Conservation (phyloP, 1,284 basidiomycete species). For the Tremellales sp. region DNA sequence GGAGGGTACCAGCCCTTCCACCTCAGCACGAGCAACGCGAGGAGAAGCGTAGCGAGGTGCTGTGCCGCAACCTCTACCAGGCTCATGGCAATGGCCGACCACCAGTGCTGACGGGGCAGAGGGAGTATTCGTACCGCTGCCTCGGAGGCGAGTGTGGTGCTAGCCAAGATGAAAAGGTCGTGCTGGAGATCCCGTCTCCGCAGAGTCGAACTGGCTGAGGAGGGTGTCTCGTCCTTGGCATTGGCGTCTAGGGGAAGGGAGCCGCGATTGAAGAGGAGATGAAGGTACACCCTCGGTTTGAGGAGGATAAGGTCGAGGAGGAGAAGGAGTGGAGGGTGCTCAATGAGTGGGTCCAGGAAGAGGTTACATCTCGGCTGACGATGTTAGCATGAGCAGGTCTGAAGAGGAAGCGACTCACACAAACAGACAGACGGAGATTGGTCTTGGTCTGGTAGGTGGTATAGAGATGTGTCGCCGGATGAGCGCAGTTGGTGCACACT, state of each 20-base stretch:
- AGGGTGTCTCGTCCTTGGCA: not conserved
- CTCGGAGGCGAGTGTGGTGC: slow-evolving; percentile 29
- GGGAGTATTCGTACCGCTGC: slow-evolving; percentile 14
- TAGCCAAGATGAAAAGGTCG: slow-evolving; percentile 12
- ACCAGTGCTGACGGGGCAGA: not conserved
- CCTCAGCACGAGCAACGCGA: slow-evolving; percentile 25
- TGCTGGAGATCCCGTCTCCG: slow-evolving; percentile 1
- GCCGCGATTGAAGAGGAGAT: slow-evolving; percentile 83
- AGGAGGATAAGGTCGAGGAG: slow-evolving; percentile 80
- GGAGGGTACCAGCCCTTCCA: slow-evolving; percentile 27
- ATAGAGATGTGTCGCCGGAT: slow-evolving; percentile 65
- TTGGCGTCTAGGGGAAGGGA: slow-evolving; percentile 53
- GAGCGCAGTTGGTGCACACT: slow-evolving; percentile 74
- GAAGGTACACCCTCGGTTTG: slow-evolving; percentile 80
- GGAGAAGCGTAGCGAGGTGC: slow-evolving; percentile 24
- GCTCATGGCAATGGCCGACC: slow-evolving; percentile 2
- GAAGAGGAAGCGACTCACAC: slow-evolving; percentile 51
- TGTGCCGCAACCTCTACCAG: slow-evolving; percentile 32
- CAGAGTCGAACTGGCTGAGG: not conserved
- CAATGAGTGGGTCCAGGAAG: slow-evolving; percentile 85
- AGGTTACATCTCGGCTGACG: slow-evolving; percentile 59
- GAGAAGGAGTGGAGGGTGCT: slow-evolving; percentile 73
- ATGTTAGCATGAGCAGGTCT: not conserved
- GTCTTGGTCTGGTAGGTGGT: slow-evolving; percentile 78
- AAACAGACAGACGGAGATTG: slow-evolving; percentile 76